Evolutionary conservation across 2,329 filamentous ascomycete species (phyloP), one percentile per base, ranked within the genome.

Genomic region (Microcyclospora pomicola): DNA sequence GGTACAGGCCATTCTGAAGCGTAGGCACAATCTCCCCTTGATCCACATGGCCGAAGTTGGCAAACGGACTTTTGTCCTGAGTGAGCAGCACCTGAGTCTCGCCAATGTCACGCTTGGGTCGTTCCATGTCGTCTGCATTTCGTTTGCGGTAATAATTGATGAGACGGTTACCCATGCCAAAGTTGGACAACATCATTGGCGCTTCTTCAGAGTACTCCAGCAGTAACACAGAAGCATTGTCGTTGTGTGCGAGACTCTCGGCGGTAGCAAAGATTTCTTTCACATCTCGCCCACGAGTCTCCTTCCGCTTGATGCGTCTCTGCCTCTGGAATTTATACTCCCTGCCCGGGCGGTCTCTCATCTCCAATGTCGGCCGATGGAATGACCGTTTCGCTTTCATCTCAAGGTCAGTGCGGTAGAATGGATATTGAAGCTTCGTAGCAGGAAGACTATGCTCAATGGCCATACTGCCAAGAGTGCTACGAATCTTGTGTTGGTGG

Each of bases 201-300:
- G 85, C 80, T 53, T 95, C 86, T 60, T 98, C 91, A 7, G 85
- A 92, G 58, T 98, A 98, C 60, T 98, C 91, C 27, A 96, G 80
- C 11, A 98, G 72, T 5, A 95, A 72, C 14, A 85, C 79, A 31
- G 78, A 81, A 0, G 88, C 86, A 55, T 94, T 95, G 59, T 98
- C 91, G 49, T 95, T 67, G 11, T 55, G 44, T 16, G 82, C 85
- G 13, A 98, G 68, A 50, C 94, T 82, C 54, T 81, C 84, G 1
- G 86, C 84, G 15, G 74, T 75, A 19, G 74, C 72, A 60, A 87
- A 98, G 1, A 92, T 71, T 35, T 87, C 78, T 38, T 82, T 79
- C 1, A 80, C 75, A 47, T 80, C 73, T 51, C 85, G 82, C 42
- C 81, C 81, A 60, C 83, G 88, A 59, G 83, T 75, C 42, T 82